Base-by-base conservation (phyloP, 2,329 filamentous ascomycete genomes). In the Monilinia fructicola region DNA sequence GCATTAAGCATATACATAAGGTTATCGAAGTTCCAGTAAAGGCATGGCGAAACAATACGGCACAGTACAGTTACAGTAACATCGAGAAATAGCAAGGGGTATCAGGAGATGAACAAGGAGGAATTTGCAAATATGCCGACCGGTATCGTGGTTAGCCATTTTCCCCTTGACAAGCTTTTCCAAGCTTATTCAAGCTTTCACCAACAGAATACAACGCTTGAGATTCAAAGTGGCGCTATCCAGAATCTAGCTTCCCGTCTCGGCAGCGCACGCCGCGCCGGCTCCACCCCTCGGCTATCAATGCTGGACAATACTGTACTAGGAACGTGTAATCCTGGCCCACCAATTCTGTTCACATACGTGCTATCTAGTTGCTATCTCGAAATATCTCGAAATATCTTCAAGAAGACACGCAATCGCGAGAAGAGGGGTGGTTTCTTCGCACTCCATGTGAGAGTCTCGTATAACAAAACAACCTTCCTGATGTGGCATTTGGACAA, bases 191-290 rank as follows among this genome's bases (percentile, higher is more conserved):
- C 21, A 48, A 48, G 44, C 21, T 48, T 48, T 48, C 21, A 46
- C 26, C 21, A 35, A 26, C 35, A 44, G 18, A 21, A 46, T 21
- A 46, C 18, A 59, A 59, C 40, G 40, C 44, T 65, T 59, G 59
- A 31, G 23, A 28, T 40, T 9, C 23, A 3, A 26, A 18, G 26
- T 59, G 23, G 54, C n/a, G 35, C 40, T 21, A 16, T 31, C 31
- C 46, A 50, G 26, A 54, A 31, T 52, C 44, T 52, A 59, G 54
- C 44, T 65, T 65, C 63, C 63, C 54, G 21, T 65, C 63, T 65
- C 46, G 54, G 63, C 23, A 65, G 21, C 35, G 54, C 54, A 60
- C 35, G 63, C 54, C 54, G 44, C 46, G 54, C 35, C 63, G 54
- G 18, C 54, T 65, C 63, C 63, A 65, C 23, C 18, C 18, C 28